These are phyloP conservation scores for Leavenworthia alabamica DNA, from an alignment of 345 rosid species.

Conservation along the genomic window DNA sequence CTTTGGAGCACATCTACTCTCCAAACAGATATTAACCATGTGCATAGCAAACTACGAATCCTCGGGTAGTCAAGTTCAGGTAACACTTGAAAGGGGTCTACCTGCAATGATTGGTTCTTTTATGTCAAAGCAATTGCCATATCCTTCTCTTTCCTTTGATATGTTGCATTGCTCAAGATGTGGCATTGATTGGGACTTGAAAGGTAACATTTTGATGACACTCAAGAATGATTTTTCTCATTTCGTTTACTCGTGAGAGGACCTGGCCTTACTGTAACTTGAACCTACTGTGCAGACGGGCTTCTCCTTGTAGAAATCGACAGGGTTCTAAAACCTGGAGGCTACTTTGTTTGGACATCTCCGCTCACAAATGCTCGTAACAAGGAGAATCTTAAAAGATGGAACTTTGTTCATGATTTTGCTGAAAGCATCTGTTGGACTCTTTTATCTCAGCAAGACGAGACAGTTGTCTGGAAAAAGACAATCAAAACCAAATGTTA, in stretches of 20 bases:
- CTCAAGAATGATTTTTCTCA: neutral
- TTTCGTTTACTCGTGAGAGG: neutral
- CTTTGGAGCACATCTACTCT: slow-evolving; percentile 92
- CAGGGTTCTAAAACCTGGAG: slow-evolving; percentile 94
- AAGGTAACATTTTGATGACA: slow-evolving; percentile 48
- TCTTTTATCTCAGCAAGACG: slow-evolving; percentile 80
- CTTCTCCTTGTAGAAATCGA: slow-evolving; percentile 73
- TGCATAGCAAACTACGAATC: slow-evolving; percentile 94
- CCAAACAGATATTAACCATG: slow-evolving; percentile 77
- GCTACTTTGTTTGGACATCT: slow-evolving; percentile 98
- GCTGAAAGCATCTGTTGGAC: slow-evolving; percentile 88
- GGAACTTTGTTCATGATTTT: slow-evolving; percentile 67
- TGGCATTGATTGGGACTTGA: slow-evolving; percentile 90
- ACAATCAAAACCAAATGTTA: slow-evolving; percentile 67
- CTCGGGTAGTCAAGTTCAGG: slow-evolving; percentile 96
- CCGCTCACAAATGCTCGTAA: slow-evolving; percentile 75
- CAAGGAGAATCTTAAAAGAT: slow-evolving; percentile 59
- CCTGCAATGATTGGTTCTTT: slow-evolving; percentile 96
- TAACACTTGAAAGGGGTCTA: slow-evolving; percentile 95
- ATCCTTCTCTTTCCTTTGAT: slow-evolving; percentile 95
- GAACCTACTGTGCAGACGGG: slow-evolving; percentile 49
- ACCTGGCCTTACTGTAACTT: neutral
- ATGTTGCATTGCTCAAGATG: slow-evolving; percentile 97
- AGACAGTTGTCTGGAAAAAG: slow-evolving; percentile 96
- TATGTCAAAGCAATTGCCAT: slow-evolving; percentile 73